Percentiles rank a stretch among this genome's conserved stretches.
These are phyloP conservation scores for Ophiostoma perfectum DNA, from an alignment of 2,329 filamentous ascomycete species.

Conservation along the genomic window DNA sequence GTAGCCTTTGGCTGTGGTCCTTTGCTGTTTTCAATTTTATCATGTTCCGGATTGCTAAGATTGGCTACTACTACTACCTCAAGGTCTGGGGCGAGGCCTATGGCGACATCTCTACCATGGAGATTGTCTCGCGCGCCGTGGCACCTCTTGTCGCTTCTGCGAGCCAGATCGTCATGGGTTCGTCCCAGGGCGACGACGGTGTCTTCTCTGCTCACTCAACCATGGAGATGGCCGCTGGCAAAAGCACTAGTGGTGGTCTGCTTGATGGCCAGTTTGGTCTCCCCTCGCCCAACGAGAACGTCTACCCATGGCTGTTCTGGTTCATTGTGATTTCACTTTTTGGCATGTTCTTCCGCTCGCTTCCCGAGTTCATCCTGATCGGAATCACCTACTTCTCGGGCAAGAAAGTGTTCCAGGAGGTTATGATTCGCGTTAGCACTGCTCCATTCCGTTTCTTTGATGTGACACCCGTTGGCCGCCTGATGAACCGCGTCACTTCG, in stretches of 20 bases:
- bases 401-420: conserved; percentile 65
- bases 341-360: conserved; percentile 54
- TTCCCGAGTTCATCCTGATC: conserved; percentile 63
- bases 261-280: conserved; percentile 40
- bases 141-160: conserved; percentile 18
- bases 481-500: conserved; percentile 89
- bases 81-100: conserved; percentile 85
- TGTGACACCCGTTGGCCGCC: conserved; percentile 75
- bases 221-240: background rate
- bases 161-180: conserved; percentile 7
- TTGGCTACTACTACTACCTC: conserved; percentile 72
- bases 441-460: conserved; percentile 90
- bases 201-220: background rate
- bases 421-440: conserved; percentile 66
- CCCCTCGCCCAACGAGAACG: conserved; percentile 61
- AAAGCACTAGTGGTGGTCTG: conserved; percentile 17
- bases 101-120: conserved; percentile 31
- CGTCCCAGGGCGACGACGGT: background rate
- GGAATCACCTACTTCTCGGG: conserved; percentile 76
- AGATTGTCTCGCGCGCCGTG: conserved; percentile 16
- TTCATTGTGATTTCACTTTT: conserved; percentile 62
- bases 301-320: conserved; percentile 67
- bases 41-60: conserved; percentile 57
- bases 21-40: conserved; percentile 58
- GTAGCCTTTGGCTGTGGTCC: conserved; percentile 68